Base-by-base conservation (phyloP, 176 grass and related monocot species). In the Rhipidocladum racemiflorum region DNA sequence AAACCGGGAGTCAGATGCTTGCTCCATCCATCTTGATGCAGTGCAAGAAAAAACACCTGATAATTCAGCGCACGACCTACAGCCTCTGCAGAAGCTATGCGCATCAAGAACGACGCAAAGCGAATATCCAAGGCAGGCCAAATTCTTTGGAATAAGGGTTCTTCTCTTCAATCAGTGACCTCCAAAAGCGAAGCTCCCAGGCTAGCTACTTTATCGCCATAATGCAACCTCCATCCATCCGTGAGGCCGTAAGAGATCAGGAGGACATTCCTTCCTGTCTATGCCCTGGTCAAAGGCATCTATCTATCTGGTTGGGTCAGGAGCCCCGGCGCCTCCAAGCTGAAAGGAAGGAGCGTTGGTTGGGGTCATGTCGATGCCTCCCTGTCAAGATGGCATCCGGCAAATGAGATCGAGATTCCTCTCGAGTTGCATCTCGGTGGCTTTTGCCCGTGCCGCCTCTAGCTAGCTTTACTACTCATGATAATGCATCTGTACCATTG, bases 261-360 rank as follows among this genome's bases (percentile, higher is more conserved):
- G 46, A 82, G 20, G 55, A 75, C 70, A 81, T 60, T 72, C 27
- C 35, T 9, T 49, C 23, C 46, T 44, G 28, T 12, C 20, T 16
- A 61, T 83, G 64, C 80, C 66, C 10, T 15, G 68, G 68, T 89
- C 87, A 85, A 82, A 81, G 68, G 76, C 72, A 72, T 43, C 67
- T 75, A 71, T 82, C 66, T 62, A 42, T 82, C 66, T 62, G 42
- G 68, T 63, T 69, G 61, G 42, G 68, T 46, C 80, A 61, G 27
- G 46, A 49, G 53, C 53, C 51, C 32, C n/a, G 36, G 74, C 21
- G 6, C 56, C 28, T 65, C 39, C 50, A 23, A 64, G 66, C 30
- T 49, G 49, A 82, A 82, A 70, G 85, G 54, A 42, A 56, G 75
- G 75, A 44, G 28, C 25, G 27, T 34, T 36, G 62, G 27, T 34